Evolutionary conservation across 1,139 yeast genomes (phyloP), one percentile per base, ranked within the genome.

Genomic region (Candida tropicalis): DNA sequence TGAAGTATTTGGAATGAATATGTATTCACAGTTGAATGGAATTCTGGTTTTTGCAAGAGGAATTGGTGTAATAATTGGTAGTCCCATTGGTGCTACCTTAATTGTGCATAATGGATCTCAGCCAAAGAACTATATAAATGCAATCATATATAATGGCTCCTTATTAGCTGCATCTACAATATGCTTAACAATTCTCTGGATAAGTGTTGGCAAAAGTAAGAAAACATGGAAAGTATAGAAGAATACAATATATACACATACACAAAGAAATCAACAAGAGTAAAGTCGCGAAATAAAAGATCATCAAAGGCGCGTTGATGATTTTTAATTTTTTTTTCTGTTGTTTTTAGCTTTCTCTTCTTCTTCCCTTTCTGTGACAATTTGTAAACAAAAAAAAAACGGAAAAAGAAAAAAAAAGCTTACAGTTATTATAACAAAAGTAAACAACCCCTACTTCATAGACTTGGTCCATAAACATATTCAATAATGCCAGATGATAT

Each of bases 1-100:
- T 16, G 75, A 71, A 40, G 38, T 70, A 8, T 71, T 69, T 54
- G 76, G 76, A 2, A 51, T 56, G 5, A 57, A 58, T 34, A 59
- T 60, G 43, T 66, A 65, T 44, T 65, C 62, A 33, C 53, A 59
- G 15, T 45, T 58, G 49, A 50, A 55, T 37, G 59, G 59, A 5
- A 42, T 66, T 32, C 59, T 64, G 66, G 63, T 63, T 43, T 60
- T 63, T 39, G 56, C 55, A 10, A 47, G 71, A 43, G 71, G 71
- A 0, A 35, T 63, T 4, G 70, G 71, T 0, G 62, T 56, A 16
- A 45, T 65, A 39, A 35, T 65, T n/a, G 71, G 71, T 0, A 56
- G 68, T 3, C 70, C 70, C 3, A 49, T 66, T 20, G 71, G 68
- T 5, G 71, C 67, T 29, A 42, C 61, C 11, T 42, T 65, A 46